phyloP scores from a whole-genome alignment of 75 land plant species.

The Isoetes taiwanensis region DNA sequence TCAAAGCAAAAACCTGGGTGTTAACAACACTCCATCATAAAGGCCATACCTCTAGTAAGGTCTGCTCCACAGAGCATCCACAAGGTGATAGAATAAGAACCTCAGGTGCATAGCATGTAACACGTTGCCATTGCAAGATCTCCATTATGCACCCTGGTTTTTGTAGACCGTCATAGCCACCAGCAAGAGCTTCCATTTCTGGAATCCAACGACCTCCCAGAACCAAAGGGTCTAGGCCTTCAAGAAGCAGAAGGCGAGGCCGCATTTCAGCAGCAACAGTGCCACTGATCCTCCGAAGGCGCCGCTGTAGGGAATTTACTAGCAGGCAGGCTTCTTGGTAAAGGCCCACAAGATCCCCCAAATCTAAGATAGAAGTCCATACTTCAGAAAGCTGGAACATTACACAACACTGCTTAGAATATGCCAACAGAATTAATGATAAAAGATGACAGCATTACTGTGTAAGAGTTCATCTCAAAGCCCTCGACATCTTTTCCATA shows the following conservation, averaged over 20 bases:
- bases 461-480: neutral
- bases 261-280: constrained; percentile 6
- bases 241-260: constrained; percentile 9
- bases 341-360: constrained; percentile 11
- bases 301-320: constrained; percentile 9
- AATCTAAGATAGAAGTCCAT: constrained; percentile 3
- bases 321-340: constrained; percentile 13
- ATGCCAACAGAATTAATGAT: too few relatives aligned
- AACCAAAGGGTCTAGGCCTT: constrained; percentile 10
- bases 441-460: too few relatives aligned
- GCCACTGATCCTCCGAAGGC: constrained; percentile 9
- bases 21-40: too few relatives aligned
- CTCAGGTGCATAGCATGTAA: constrained; percentile 13
- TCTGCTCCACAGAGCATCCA: constrained; percentile 4
- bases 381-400: constrained; percentile 10
- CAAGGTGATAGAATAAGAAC: constrained; percentile 13
- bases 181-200: constrained; percentile 12
- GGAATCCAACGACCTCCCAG: constrained; percentile 12
- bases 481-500: neutral
- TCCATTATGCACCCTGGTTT: constrained; percentile 13
- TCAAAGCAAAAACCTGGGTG: neutral
- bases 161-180: constrained; percentile 13
- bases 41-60: constrained; percentile 12
- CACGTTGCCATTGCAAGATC: constrained; percentile 11
- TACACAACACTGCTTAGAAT: too few relatives aligned